phyloP scores from a whole-genome alignment of 2,329 filamentous ascomycete species.

The Ascochyta fabae region DNA sequence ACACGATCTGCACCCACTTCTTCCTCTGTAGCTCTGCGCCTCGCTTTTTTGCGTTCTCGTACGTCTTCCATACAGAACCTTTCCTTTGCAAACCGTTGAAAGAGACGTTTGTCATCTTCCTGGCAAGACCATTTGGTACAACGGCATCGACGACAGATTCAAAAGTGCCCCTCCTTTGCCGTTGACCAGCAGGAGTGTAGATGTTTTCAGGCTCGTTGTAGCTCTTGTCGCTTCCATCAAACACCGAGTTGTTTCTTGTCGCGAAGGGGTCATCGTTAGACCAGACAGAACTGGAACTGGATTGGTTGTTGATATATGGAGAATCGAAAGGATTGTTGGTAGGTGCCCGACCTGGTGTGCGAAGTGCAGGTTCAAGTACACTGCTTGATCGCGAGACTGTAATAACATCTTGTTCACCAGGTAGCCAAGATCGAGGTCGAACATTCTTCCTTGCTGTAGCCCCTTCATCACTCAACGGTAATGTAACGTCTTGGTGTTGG shows the following conservation, averaged over 20 bases:
- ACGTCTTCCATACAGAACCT: constrained; percentile 27
- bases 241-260: constrained; percentile 14
- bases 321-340: constrained; percentile 9
- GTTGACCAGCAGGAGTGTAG: constrained; percentile 9
- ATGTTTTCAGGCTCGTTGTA: constrained; percentile 18
- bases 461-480: neutral
- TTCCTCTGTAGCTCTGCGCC: constrained; percentile 36
- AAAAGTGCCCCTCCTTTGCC: constrained; percentile 21
- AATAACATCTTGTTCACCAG: constrained; percentile 11
- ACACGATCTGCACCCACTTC: constrained; percentile 46
- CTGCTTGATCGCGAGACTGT: constrained; percentile 14
- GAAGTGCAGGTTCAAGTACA: constrained; percentile 4
- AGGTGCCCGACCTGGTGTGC: constrained; percentile 10
- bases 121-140: constrained; percentile 23
- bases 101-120: constrained; percentile 26
- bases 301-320: neutral
- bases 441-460: neutral
- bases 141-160: constrained; percentile 26
- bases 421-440: constrained; percentile 7
- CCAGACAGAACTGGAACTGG: constrained; percentile 13
- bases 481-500: neutral
- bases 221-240: constrained; percentile 4
- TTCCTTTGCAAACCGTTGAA: constrained; percentile 18
- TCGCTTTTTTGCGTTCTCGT: constrained; percentile 34
- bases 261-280: constrained; percentile 24